Conservation (phyloP, 2,329 filamentous ascomycete genomes). For the Passalora sequoiae region DNA sequence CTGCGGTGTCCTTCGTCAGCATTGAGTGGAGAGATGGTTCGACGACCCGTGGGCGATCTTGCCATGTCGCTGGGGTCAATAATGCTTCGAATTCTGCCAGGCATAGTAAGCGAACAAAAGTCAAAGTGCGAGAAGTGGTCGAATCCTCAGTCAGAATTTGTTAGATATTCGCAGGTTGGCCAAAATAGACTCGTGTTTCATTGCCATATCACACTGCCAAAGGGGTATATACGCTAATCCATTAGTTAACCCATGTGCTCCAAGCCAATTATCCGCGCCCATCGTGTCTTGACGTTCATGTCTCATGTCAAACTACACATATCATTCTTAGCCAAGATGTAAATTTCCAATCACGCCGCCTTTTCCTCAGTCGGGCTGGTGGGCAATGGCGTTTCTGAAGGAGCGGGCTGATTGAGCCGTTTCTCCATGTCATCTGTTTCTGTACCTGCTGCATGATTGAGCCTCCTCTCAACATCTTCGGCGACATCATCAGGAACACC, state of each 20-base stretch:
- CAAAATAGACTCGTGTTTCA: no score
- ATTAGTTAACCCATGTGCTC: not conserved
- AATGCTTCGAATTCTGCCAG: no score
- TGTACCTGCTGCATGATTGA: no score
- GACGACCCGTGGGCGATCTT: no score
- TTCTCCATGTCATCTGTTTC: slow-evolving; percentile 18
- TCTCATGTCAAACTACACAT: not conserved
- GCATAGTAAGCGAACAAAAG: no score
- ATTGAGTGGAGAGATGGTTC: no score
- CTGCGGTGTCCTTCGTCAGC: no score
- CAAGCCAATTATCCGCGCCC: not conserved
- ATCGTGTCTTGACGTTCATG: not conserved
- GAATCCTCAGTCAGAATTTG: no score
- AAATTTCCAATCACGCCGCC: not conserved
- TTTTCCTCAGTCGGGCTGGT: not conserved
- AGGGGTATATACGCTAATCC: not conserved
- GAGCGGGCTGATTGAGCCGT: slow-evolving; percentile 23
- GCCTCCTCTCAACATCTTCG: slow-evolving; percentile 7
- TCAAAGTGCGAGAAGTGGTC: no score
- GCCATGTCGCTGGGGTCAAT: no score
- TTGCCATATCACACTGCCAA: not conserved
- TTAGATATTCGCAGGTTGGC: no score
- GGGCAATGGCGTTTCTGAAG: slow-evolving; percentile 23
- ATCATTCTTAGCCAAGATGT: slow-evolving; percentile 2
- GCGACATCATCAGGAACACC: not conserved